Evolutionary conservation across 495 filamentous ascomycete species (phyloP).

Genomic region (Chlorociboria aeruginascens): DNA sequence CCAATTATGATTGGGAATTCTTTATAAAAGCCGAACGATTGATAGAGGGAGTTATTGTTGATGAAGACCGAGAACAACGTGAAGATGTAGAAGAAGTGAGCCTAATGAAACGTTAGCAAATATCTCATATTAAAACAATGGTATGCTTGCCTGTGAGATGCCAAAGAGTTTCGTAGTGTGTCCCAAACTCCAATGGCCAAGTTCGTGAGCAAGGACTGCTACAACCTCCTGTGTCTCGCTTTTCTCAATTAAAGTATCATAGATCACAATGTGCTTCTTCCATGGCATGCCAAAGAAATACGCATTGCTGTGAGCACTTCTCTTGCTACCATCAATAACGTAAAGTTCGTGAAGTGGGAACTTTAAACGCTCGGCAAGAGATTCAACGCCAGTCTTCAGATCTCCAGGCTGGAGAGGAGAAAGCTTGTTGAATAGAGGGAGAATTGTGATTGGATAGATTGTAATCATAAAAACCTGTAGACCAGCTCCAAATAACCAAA

Average conservation of each 20-base stretch:
- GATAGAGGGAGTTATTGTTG: conserved; percentile 83
- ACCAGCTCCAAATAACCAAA: conserved; percentile 82
- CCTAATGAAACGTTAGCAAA: conserved; percentile 24
- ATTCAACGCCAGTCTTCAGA: conserved; percentile 81
- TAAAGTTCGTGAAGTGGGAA: conserved; percentile 86
- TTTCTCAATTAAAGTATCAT: conserved; percentile 94
- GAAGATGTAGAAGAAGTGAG: conserved; percentile 93
- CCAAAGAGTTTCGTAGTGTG: conserved; percentile 88
- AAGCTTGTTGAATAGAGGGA: conserved; percentile 97
- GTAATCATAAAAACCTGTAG: conserved; percentile 91
- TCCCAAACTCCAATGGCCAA: conserved; percentile 91
- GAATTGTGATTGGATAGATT: conserved; percentile 86
- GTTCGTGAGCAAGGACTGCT: conserved; percentile 86
- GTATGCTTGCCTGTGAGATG: conserved; percentile 62
- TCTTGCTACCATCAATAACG: conserved; percentile 96
- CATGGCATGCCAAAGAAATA: conserved; percentile 97
- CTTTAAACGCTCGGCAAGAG: conserved; percentile 67
- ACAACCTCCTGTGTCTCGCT: conserved; percentile 84
- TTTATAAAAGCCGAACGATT: conserved; percentile 78
- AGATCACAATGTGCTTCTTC: conserved; percentile 99
- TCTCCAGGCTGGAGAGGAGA: conserved; percentile 78
- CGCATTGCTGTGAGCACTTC: conserved; percentile 92
- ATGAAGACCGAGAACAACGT: conserved; percentile 93
- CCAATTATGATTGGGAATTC: conserved; percentile 89
- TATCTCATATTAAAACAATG: neutral